These are phyloP conservation scores for Neopestalotiopsis sp. DNA, from an alignment of 2,329 filamentous ascomycete species.

Conservation along the genomic window DNA sequence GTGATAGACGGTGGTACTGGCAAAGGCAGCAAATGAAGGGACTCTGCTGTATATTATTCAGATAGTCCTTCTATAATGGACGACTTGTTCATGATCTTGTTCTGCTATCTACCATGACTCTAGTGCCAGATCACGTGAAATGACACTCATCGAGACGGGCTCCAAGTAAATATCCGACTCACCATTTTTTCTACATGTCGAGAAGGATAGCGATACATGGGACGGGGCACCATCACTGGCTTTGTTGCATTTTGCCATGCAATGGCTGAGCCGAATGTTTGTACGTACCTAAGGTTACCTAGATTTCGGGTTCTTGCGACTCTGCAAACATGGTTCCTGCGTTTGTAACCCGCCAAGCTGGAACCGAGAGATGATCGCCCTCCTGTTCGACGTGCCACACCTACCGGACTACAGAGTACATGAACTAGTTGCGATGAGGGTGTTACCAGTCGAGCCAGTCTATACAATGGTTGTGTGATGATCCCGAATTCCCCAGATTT, in stretches of 20 bases:
- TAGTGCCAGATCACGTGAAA: too few relatives aligned
- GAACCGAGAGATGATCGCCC: background rate
- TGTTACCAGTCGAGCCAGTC: background rate
- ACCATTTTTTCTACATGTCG: too few relatives aligned
- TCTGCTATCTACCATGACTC: background rate
- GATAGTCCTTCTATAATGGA: constrained; percentile 36
- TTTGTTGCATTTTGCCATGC: background rate
- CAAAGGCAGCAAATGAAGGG: constrained; percentile 30
- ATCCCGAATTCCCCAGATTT: constrained; percentile 3
- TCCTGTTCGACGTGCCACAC: background rate
- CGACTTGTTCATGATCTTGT: constrained; percentile 26
- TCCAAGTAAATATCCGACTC: too few relatives aligned
- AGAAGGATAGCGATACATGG: too few relatives aligned
- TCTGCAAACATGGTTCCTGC: background rate
- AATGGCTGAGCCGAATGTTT: background rate
- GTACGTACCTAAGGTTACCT: background rate
- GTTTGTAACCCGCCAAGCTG: background rate
- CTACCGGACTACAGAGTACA: background rate
- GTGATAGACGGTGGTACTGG: constrained; percentile 28
- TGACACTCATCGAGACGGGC: too few relatives aligned
- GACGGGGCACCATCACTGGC: too few relatives aligned
- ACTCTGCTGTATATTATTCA: constrained; percentile 42
- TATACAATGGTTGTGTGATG: background rate
- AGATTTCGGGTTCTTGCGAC: too few relatives aligned
- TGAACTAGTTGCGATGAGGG: background rate